Conservation (phyloP, 2,329 filamentous ascomycete species). For the Orbilia javanica region DNA sequence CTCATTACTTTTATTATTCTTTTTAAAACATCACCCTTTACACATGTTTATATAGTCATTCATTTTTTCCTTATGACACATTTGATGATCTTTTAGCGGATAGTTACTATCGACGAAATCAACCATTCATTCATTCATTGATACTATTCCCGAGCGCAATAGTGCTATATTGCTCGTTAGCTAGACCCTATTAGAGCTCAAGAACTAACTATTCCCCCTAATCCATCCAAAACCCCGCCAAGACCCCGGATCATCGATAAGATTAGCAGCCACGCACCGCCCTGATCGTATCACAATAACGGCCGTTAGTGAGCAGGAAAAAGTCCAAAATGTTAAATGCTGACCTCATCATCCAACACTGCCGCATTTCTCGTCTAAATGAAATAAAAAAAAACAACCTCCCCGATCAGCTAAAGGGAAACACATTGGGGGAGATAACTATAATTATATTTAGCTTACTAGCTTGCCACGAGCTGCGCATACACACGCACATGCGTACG, state of each 20-base stretch:
- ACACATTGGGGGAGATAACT: too few species aligned
- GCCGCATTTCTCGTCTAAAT: not conserved
- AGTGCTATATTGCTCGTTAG: not conserved
- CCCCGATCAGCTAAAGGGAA: too few species aligned
- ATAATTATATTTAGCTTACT: slow-evolving; percentile 8
- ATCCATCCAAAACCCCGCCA: not conserved
- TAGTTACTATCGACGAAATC: slow-evolving; percentile 13
- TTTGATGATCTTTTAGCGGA: slow-evolving; percentile 46
- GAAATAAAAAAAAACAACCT: not conserved
- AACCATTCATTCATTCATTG: not conserved
- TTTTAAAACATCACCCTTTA: slow-evolving; percentile 16
- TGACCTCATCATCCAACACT: slow-evolving; percentile 8
- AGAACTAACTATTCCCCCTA: too few species aligned
- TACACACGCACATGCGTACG: not conserved
- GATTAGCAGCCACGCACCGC: not conserved
- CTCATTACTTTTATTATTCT: not conserved
- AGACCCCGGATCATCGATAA: not conserved
- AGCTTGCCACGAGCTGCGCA: not conserved
- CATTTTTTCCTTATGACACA: slow-evolving; percentile 25
- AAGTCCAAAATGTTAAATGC: not conserved
- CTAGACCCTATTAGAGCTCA: too few species aligned
- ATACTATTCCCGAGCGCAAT: not conserved
- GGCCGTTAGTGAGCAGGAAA: not conserved
- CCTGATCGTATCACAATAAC: not conserved
- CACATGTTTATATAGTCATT: slow-evolving; percentile 48